A percentile compares a stretch with the other conserved stretches of the same genome.
These are phyloP conservation scores for Abrus pulchellus DNA, from an alignment of 306 rosid genomes.

Conservation along the genomic window DNA sequence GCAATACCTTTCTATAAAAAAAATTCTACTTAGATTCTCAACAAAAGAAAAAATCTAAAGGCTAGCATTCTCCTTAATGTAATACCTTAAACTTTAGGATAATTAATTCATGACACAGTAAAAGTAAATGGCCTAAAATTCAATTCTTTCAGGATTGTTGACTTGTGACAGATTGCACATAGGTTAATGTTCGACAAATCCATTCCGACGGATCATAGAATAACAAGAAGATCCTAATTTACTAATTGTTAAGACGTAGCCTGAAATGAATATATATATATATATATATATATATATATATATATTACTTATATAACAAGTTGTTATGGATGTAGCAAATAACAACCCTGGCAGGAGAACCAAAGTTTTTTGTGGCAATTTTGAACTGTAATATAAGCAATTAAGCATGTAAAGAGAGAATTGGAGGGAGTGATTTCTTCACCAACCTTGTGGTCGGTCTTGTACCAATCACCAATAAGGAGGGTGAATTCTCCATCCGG, in stretches of 20 bases:
- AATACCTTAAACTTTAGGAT: background rate
- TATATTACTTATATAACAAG: background rate
- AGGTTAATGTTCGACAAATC: background rate
- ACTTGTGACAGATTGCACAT: background rate
- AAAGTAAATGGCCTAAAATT: background rate
- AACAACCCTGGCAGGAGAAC: background rate
- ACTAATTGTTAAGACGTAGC: background rate
- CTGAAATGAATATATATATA: background rate
- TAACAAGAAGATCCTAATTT: background rate
- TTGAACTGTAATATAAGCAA: background rate
- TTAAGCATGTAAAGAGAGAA: background rate
- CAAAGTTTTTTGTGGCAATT: background rate
- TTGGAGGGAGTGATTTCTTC: background rate
- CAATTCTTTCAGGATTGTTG: background rate
- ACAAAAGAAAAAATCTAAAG: no score
- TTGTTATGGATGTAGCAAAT: background rate
- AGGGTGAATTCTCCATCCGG: conserved; percentile 73
- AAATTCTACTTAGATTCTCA: no score
- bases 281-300: no score
- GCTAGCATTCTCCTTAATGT: no score
- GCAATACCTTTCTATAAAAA: no score
- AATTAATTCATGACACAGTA: background rate
- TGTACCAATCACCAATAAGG: conserved; percentile 82
- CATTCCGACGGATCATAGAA: background rate
- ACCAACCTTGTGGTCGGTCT: conserved; percentile 66